Evolutionary conservation across 805 yeast species (phyloP).

Genomic region (Phaffomyces opuntiae): DNA sequence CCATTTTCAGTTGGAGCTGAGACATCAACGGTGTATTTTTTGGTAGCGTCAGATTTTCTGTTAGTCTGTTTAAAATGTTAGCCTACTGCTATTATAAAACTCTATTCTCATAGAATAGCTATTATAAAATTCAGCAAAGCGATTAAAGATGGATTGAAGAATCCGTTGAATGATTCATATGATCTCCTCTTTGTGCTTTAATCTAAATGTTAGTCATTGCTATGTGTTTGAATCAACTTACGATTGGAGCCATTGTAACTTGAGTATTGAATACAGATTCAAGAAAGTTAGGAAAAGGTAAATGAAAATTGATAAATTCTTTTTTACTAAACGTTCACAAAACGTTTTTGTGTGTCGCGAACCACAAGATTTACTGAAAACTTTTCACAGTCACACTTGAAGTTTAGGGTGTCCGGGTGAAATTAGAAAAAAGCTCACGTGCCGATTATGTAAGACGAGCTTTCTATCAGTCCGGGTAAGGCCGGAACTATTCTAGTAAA

Average conservation of each 20-base stretch:
- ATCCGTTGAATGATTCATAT: conserved; percentile 23
- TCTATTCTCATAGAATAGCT: conserved; percentile 11
- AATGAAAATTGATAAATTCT: not conserved
- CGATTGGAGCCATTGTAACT: conserved; percentile 82
- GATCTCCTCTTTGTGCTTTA: conserved; percentile 3
- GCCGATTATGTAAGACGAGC: not conserved
- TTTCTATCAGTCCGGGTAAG: too few species aligned
- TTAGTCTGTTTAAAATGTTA: conserved; percentile 58
- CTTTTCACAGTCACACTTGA: too few species aligned
- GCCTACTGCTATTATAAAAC: conserved; percentile 62
- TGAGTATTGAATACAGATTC: not conserved
- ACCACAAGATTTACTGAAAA: not conserved
- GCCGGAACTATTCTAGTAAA: too few species aligned
- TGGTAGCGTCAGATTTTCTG: conserved; percentile 75
- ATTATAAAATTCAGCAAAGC: conserved; percentile 32
- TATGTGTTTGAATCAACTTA: conserved; percentile 42
- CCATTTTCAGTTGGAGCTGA: conserved; percentile 96
- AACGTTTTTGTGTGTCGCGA: not conserved
- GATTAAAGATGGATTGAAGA: not conserved
- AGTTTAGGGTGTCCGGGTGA: not conserved
- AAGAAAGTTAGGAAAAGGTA: not conserved
- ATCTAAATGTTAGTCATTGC: conserved; percentile 16
- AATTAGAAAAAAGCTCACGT: not conserved
- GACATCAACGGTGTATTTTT: conserved; percentile 92
- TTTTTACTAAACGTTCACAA: not conserved